Base-by-base conservation (phyloP, 192 early-diverging fungal genomes). In the Cladochytrium replicatum region DNA sequence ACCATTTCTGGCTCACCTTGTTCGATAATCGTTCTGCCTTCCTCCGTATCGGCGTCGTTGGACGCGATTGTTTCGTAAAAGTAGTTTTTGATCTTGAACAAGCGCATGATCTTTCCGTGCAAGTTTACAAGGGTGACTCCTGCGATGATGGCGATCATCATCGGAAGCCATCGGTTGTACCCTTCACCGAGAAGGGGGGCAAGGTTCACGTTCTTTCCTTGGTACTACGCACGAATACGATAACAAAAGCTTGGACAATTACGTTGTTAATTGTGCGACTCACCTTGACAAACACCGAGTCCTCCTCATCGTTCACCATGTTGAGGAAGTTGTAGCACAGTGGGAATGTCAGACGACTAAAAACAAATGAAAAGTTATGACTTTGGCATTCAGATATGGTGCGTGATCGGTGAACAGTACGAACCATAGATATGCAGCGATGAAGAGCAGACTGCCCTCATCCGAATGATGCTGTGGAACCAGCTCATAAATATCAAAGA, bases 321-420 rank as follows among this genome's bases (percentile, higher is more conserved):
- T 87, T 93, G 22, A 95, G 69, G 52, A 88, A 95, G 62, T 97
- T 97, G 68, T 95, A 95, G 53, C 89, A 93, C 29, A 97, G 72
- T 6, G 94, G 94, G 24, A 82, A 69, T 3, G 64, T 73, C 15
- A 77, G 58, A 52, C 9, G 6, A 27, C 6, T 22, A 5, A 6
- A 13, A 45, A 21, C 7, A 40, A 34, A 24, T 32, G 38, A 41
- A 29, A 11, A 24, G 1, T 2, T n/a, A 21, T 40, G 2, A 25
- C 6, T 52, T 38, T 1, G 3, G 4, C 42, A 3, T 21, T 15
- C 23, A n/a, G 22, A 21, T 9, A 27, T 48, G 15, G 43, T 17
- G 3, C 4, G 24, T 22, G 6, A 23, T 43, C 15, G n/a, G 9
- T 3, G 32, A 47, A 25, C 9, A 28, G n/a, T n/a, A 44, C 71